Base-by-base conservation (phyloP, 2,329 filamentous ascomycete species). In the Thielaviopsis populi region DNA sequence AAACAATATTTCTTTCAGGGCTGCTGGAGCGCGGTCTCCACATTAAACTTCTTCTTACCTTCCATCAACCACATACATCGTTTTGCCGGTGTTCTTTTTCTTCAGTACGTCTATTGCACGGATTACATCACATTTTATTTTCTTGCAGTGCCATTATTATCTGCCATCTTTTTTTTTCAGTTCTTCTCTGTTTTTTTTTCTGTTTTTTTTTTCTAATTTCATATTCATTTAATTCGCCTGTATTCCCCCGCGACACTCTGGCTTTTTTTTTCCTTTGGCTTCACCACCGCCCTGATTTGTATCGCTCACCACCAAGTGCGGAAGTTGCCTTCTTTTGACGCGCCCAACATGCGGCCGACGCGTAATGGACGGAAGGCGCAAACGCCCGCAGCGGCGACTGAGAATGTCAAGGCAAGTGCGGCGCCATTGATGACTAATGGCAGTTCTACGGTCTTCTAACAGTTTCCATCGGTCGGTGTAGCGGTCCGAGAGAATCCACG, bases 401-500 rank as follows among this genome's bases (percentile, higher is more conserved):
- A 59, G 50, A 58, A 24, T 46, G 56, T 61, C 41, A 66, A 66
- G 64, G 64, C 59, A 66, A 61, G 61, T 56, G 27, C 40, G 33
- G n/a, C 11, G 43, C 24, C 42, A 10, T 19, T 4, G 27, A 56
- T 56, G 53, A 56, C 53, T 56, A 30, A 56, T 10, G n/a, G 27
- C 10, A 19, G 24, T 37, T 56, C 17, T 56, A 11, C 53, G 6
- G 27, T n/a, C 24, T 46, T 50, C 63, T 62, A 42, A 62, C 59
- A 62, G 15, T 8, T 56, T 37, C 27, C 13, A 33, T 61, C 24
- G 5, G 17, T 33, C 19, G 15, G 43, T 43, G 24, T 48, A 66
- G 64, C 61, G 64, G 50, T 66, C 64, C 27, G 24, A 61, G 53
- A 53, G 68, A 65, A 67, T 65, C 22, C 42, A 65, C 43, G 59